Percentiles rank a stretch among this genome's conserved stretches.
Evolutionary conservation across 1,139 yeast genomes (phyloP).

Genomic region (Suhomyces bokatorum): DNA sequence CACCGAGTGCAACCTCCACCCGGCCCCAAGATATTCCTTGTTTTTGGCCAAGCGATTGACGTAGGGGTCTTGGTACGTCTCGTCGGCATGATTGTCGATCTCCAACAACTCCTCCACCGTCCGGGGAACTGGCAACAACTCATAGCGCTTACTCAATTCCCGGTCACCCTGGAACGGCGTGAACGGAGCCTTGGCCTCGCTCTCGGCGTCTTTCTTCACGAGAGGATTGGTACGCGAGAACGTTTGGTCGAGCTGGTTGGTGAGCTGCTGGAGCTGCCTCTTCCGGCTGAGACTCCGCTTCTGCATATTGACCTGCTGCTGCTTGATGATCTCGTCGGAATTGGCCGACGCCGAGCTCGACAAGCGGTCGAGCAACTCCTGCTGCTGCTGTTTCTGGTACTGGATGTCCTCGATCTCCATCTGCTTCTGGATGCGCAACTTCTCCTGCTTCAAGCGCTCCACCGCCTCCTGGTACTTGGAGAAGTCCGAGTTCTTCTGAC

Average conservation of each 20-base stretch:
- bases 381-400: slow-evolving; percentile 56
- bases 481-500: slow-evolving; percentile 66
- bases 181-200: slow-evolving; percentile 57
- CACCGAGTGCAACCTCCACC: slow-evolving; percentile 71
- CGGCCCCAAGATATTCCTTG: slow-evolving; percentile 78
- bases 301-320: slow-evolving; percentile 43
- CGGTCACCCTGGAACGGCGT: slow-evolving; percentile 95
- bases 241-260: slow-evolving; percentile 49
- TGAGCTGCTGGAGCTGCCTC: slow-evolving; percentile 64
- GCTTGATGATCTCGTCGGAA: slow-evolving; percentile 53
- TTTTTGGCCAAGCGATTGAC: slow-evolving; percentile 58
- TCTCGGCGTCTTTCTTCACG: slow-evolving; percentile 24
- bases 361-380: slow-evolving; percentile 70
- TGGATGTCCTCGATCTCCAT: slow-evolving; percentile 67
- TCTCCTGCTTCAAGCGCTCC: slow-evolving; percentile 59
- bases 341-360: slow-evolving; percentile 53
- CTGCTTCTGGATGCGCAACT: slow-evolving; percentile 63
- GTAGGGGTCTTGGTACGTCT: slow-evolving; percentile 49
- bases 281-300: slow-evolving; percentile 69
- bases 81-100: slow-evolving; percentile 52
- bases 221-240: slow-evolving; percentile 31
- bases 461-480: slow-evolving; percentile 58
- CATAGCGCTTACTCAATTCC: slow-evolving; percentile 46
- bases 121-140: slow-evolving; percentile 27
- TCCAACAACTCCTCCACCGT: slow-evolving; percentile 39